These are phyloP conservation scores for Hypomyces rosellus DNA, from an alignment of 2,329 filamentous ascomycete genomes.

Conservation along the genomic window DNA sequence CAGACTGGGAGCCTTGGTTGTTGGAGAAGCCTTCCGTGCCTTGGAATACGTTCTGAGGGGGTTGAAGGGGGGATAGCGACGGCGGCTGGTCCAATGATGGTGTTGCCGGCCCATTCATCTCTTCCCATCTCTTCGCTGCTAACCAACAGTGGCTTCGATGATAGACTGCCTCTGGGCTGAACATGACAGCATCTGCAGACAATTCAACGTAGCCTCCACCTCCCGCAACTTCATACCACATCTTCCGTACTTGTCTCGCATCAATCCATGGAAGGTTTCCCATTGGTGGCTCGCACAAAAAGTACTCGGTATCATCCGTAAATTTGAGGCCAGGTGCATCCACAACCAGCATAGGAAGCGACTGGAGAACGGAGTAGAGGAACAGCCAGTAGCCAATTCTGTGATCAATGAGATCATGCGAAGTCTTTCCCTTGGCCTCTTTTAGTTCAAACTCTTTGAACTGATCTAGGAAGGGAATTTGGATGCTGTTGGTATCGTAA, in stretches of 20 bases:
- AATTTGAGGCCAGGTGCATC: constrained; percentile 65
- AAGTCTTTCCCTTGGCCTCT: constrained; percentile 56
- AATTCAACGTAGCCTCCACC: constrained; percentile 51
- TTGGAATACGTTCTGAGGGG: constrained; percentile 31
- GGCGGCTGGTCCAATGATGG: constrained; percentile 24
- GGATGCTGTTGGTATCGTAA: constrained; percentile 55
- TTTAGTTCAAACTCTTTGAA: constrained; percentile 68
- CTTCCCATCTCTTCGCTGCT: constrained; percentile 46
- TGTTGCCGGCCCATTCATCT: constrained; percentile 23
- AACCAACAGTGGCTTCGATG: constrained; percentile 53
- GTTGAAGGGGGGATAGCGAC: constrained; percentile 32
- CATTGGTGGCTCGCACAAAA: constrained; percentile 69
- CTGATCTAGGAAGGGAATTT: constrained; percentile 58
- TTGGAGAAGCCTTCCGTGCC: constrained; percentile 22
- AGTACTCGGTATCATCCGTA: constrained; percentile 72
- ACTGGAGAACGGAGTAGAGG: constrained; percentile 71
- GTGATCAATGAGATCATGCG: constrained; percentile 63
- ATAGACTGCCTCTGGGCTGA: constrained; percentile 55
- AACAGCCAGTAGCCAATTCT: constrained; percentile 77
- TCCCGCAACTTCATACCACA: constrained; percentile 71
- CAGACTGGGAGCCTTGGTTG: constrained; percentile 15
- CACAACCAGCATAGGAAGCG: constrained; percentile 68
- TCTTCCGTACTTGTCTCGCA: constrained; percentile 55
- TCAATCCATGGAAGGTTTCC: constrained; percentile 70
- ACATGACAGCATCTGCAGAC: constrained; percentile 53